Percentiles rank a stretch among this genome's conserved stretches.
These are phyloP conservation scores for Paraconiothyrium sp. DNA, from an alignment of 2,329 filamentous ascomycete species.

Conservation along the genomic window DNA sequence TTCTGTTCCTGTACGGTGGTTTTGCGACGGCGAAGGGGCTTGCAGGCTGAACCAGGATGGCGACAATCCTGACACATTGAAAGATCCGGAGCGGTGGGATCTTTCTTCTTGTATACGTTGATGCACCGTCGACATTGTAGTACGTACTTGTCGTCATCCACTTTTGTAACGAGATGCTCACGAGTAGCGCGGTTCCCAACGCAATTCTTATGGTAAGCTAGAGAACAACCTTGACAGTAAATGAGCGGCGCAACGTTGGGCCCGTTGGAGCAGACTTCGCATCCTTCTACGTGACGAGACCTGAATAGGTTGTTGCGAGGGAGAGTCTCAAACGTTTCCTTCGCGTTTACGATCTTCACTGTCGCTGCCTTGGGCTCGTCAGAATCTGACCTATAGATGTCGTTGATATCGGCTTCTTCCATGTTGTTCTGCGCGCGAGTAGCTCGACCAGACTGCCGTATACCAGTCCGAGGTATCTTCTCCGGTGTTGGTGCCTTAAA, in stretches of 20 bases:
- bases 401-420: conserved; percentile 68
- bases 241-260: conserved; percentile 75
- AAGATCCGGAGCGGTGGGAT: conserved; percentile 73
- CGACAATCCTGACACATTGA: conserved; percentile 77
- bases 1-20: conserved; percentile 85
- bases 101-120: conserved; percentile 72
- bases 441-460: conserved; percentile 56
- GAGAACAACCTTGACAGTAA: conserved; percentile 89
- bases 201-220: conserved; percentile 83
- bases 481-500: conserved; percentile 22
- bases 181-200: conserved; percentile 76
- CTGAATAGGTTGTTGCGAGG: conserved; percentile 72
- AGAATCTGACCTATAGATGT: conserved; percentile 61
- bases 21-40: conserved; percentile 76
- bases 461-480: conserved; percentile 35
- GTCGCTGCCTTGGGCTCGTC: conserved; percentile 48
- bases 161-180: conserved; percentile 91
- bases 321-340: conserved; percentile 77
- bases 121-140: conserved; percentile 91
- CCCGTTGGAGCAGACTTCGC: conserved; percentile 74
- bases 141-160: conserved; percentile 79
- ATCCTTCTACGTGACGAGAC: conserved; percentile 73
- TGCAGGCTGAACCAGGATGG: conserved; percentile 72
- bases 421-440: conserved; percentile 59
- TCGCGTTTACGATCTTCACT: conserved; percentile 66